A percentile compares a stretch with the other conserved stretches of the same genome.
These are phyloP conservation scores for Phytophthora hibernalis DNA, from an alignment of 352 stramenopile genomes.

Conservation along the genomic window DNA sequence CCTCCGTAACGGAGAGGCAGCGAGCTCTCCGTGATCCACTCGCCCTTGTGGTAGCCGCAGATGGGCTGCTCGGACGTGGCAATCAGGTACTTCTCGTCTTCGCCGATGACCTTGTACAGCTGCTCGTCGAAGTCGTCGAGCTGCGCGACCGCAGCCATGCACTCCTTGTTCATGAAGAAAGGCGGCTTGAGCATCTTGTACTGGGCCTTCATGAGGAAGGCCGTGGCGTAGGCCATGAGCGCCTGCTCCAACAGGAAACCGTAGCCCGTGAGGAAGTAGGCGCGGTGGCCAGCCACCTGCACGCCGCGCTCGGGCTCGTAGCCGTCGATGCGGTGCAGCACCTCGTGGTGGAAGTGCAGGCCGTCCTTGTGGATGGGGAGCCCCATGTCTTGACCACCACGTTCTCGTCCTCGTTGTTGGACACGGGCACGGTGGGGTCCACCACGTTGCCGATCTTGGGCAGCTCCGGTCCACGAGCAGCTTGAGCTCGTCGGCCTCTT, in stretches of 20 bases:
- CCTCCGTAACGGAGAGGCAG: constrained; percentile 92
- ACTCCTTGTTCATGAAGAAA: constrained; percentile 99
- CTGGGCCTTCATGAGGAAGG: constrained; percentile 95
- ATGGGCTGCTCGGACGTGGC: constrained; percentile 99
- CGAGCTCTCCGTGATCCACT: constrained; percentile 88
- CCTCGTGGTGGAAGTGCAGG: constrained; percentile 95
- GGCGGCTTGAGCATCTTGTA: constrained; percentile 99
- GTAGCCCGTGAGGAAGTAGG: constrained; percentile 99
- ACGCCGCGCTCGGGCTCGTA: constrained; percentile 98
- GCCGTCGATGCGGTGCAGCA: constrained; percentile 98
- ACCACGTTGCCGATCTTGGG: constrained; percentile 98
- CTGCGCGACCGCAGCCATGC: constrained; percentile 98
- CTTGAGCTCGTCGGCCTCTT: constrained; percentile 82
- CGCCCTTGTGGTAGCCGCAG: constrained; percentile 97
- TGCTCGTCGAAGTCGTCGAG: constrained; percentile 99
- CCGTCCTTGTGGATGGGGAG: constrained; percentile 68
- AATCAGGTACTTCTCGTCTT: constrained; percentile 99
- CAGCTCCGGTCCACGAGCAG: constrained; percentile 79
- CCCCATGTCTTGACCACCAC: constrained; percentile 92
- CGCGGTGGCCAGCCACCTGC: constrained; percentile 96
- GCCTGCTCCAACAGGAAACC: constrained; percentile 99
- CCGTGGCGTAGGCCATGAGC: constrained; percentile 98
- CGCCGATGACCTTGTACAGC: constrained; percentile 98
- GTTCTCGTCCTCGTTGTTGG: constrained; percentile 97
- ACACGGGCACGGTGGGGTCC: constrained; percentile 95